Percentiles rank a stretch among this genome's conserved stretches.
phyloP scores from a whole-genome alignment of 192 early-diverging fungal species.

The Pilobolus umbonatus region DNA sequence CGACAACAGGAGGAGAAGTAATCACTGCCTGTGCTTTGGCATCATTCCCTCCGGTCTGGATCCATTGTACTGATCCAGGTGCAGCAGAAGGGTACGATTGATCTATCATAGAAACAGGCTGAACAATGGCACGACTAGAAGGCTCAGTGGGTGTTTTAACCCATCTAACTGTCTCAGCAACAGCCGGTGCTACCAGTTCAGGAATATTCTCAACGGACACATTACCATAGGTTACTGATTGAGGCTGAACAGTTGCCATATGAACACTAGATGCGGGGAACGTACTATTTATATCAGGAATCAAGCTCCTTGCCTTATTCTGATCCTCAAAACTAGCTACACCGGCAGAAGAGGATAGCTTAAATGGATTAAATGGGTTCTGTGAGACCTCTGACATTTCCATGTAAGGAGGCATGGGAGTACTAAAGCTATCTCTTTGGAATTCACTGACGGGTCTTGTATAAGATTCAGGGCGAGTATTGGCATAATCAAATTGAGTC shows the following conservation, averaged over 20 bases:
- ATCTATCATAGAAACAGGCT: slow-evolving; percentile 1
- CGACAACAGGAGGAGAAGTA: too few relatives aligned
- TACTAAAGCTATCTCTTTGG: background rate
- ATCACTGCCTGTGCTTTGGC: background rate
- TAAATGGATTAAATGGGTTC: slow-evolving; percentile 4
- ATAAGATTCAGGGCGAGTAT: slow-evolving; percentile 5
- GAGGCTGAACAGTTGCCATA: too few relatives aligned
- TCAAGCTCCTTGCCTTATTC: too few relatives aligned
- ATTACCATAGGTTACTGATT: slow-evolving; percentile 2
- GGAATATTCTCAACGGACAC: background rate
- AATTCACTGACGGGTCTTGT: slow-evolving; percentile 11
- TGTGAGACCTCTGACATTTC: slow-evolving; percentile 6
- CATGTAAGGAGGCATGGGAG: background rate
- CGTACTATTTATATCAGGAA: too few relatives aligned
- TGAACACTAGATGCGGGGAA: too few relatives aligned
- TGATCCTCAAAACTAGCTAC: too few relatives aligned
- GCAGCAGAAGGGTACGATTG: background rate
- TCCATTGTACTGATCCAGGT: slow-evolving; percentile 10
- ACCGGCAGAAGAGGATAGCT: too few relatives aligned
- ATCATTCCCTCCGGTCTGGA: background rate
- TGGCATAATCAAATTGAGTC: background rate
- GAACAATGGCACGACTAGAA: background rate
- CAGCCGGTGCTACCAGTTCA: background rate
- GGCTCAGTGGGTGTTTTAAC: background rate
- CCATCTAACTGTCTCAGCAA: slow-evolving; percentile 6